Conservation (phyloP, 352 stramenopile genomes). For the Phytopythium litorale region DNA sequence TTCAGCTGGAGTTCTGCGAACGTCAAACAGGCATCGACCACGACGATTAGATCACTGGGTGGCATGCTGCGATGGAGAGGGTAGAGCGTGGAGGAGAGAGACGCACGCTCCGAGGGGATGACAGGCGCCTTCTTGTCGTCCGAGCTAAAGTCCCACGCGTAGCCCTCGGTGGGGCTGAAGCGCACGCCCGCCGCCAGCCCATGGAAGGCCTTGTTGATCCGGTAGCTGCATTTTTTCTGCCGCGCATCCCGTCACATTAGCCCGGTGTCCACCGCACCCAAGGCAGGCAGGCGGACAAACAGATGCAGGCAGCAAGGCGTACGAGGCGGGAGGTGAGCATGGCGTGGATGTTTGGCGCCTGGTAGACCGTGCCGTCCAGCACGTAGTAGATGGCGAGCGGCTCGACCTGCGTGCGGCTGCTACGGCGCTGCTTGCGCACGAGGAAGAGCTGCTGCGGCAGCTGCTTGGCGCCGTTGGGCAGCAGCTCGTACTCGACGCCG, state of each 20-base stretch:
- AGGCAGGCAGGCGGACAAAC: neutral
- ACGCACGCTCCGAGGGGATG: constrained; percentile 82
- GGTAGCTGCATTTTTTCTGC: constrained; percentile 87
- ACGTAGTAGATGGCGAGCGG: constrained; percentile 87
- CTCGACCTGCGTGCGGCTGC: constrained; percentile 70
- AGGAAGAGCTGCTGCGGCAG: constrained; percentile 84
- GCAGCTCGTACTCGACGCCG: constrained; percentile 86
- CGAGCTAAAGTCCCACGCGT: constrained; percentile 87
- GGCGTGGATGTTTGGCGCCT: constrained; percentile 84
- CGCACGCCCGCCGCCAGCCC: constrained; percentile 66
- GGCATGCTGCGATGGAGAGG: no score
- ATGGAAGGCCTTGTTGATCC: constrained; percentile 83
- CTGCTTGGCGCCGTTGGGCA: constrained; percentile 80
- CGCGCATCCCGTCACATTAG: neutral
- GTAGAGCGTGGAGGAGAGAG: no score
- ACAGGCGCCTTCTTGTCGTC: constrained; percentile 79
- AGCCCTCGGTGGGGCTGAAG: constrained; percentile 83
- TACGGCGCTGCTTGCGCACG: constrained; percentile 84
- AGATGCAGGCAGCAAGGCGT: no score
- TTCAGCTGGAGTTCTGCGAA: constrained; percentile 72
- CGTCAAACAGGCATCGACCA: neutral
- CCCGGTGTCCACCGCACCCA: neutral
- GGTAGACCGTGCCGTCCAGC: constrained; percentile 84
- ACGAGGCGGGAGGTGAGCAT: constrained; percentile 85
- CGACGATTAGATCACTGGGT: no score